Conservation (phyloP, 176 grass and related monocot species). For the Secale cereale region DNA sequence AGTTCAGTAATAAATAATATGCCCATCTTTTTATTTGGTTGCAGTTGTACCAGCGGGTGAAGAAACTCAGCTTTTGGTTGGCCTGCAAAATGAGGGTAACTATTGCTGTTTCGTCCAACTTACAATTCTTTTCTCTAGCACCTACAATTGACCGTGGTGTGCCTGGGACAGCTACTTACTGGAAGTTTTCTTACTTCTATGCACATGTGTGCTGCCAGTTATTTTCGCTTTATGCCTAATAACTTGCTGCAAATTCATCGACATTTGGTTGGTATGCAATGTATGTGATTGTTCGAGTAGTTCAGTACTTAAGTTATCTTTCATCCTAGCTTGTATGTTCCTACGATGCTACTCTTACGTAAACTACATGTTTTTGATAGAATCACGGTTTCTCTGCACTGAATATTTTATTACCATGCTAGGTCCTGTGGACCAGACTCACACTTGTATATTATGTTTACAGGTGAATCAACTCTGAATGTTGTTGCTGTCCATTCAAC, state of each 20-base stretch:
- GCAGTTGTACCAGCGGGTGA: slow-evolving; percentile 88
- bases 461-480: slow-evolving; percentile 79
- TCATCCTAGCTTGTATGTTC: background rate
- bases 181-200: background rate
- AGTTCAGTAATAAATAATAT: background rate
- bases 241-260: background rate
- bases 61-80: slow-evolving; percentile 84
- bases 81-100: slow-evolving; percentile 90
- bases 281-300: background rate
- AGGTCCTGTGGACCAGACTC: slow-evolving; percentile 12
- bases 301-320: background rate
- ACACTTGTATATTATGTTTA: slow-evolving; percentile 12
- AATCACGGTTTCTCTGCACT: background rate
- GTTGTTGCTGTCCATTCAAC: slow-evolving; percentile 82
- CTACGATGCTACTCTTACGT: background rate
- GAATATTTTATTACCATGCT: background rate
- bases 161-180: background rate
- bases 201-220: background rate
- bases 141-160: background rate
- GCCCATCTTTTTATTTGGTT: slow-evolving; percentile 18
- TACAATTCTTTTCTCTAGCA: background rate
- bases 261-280: background rate
- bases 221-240: background rate
- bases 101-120: background rate
- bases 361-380: background rate